phyloP scores from a whole-genome alignment of 2,329 filamentous ascomycete genomes.

The Aspergillus sp. region DNA sequence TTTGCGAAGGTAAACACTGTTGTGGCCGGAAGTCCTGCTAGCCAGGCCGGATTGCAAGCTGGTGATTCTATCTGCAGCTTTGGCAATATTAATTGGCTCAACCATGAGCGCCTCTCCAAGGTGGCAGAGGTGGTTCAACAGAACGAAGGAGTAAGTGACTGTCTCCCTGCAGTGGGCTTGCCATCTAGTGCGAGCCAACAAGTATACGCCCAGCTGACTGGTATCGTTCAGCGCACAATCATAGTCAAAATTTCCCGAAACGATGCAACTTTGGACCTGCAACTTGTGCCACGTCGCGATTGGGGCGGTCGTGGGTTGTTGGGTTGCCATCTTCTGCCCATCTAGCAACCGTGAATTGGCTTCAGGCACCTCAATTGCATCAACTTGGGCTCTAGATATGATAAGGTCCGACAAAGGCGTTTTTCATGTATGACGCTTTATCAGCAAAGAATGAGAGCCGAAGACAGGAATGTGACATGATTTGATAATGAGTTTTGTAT shows the following conservation, averaged over 20 bases:
- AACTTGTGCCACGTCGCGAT: slow-evolving; percentile 71
- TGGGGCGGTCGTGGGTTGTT: slow-evolving; percentile 91
- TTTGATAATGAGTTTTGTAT: slow-evolving; percentile 13
- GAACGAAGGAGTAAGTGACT: slow-evolving; percentile 74
- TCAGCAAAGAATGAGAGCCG: slow-evolving; percentile 1
- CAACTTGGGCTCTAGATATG: neutral
- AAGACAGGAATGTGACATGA: slow-evolving; percentile 20
- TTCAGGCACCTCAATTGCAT: neutral
- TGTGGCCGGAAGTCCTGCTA: slow-evolving; percentile 74
- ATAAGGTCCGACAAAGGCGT: neutral
- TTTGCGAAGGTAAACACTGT: slow-evolving; percentile 93
- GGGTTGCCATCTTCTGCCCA: slow-evolving; percentile 83
- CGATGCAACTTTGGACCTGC: slow-evolving; percentile 59
- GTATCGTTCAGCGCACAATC: slow-evolving; percentile 60
- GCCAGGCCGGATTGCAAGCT: slow-evolving; percentile 72
- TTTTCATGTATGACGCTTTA: neutral
- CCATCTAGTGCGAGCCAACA: neutral
- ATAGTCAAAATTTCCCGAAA: slow-evolving; percentile 65
- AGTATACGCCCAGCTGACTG: neutral
- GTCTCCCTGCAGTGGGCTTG: neutral
- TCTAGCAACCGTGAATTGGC: slow-evolving; percentile 51
- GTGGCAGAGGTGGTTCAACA: slow-evolving; percentile 88
- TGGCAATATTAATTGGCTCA: slow-evolving; percentile 77
- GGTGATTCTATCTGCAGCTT: slow-evolving; percentile 84
- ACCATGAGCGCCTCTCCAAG: slow-evolving; percentile 81